Evolutionary conservation across 1,284 basidiomycete genomes (phyloP).

Genomic region (Ceratobasidium sp.): DNA sequence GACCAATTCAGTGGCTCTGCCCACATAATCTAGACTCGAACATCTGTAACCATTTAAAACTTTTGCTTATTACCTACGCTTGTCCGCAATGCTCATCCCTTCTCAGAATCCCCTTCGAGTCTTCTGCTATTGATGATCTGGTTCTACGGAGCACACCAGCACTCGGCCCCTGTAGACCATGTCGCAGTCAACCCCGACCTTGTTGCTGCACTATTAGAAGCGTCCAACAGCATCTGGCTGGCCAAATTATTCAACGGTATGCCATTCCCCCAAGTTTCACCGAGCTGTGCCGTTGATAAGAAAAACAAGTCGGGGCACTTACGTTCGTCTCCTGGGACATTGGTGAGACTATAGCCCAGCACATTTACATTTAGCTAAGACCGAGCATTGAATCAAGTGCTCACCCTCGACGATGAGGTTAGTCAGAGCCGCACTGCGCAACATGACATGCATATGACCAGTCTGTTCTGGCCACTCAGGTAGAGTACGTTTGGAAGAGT

Average conservation of each 20-base stretch:
- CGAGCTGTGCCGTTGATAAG: too few relatives aligned
- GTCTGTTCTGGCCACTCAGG: neutral
- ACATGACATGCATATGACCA: neutral
- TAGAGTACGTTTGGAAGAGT: neutral
- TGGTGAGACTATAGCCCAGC: neutral
- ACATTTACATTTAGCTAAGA: neutral
- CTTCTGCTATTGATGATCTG: too few relatives aligned
- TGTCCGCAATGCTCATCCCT: too few relatives aligned
- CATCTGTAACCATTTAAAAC: too few relatives aligned
- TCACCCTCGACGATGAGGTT: slow-evolving; percentile 12
- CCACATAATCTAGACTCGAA: too few relatives aligned
- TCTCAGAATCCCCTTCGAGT: too few relatives aligned
- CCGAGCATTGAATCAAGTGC: neutral
- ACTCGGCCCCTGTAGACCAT: too few relatives aligned
- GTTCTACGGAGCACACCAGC: too few relatives aligned
- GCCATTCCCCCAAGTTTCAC: neutral
- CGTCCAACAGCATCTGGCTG: too few relatives aligned
- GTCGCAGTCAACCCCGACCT: neutral
- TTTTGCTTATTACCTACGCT: too few relatives aligned
- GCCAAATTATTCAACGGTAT: neutral
- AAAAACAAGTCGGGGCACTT: neutral
- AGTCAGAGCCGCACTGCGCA: too few relatives aligned
- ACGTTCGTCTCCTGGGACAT: slow-evolving; percentile 10
- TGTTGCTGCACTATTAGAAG: neutral
- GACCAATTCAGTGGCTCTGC: too few relatives aligned